Percentiles rank a stretch among this genome's conserved stretches.
Conservation (phyloP, 805 yeast species). For the Candida sonorensis region DNA sequence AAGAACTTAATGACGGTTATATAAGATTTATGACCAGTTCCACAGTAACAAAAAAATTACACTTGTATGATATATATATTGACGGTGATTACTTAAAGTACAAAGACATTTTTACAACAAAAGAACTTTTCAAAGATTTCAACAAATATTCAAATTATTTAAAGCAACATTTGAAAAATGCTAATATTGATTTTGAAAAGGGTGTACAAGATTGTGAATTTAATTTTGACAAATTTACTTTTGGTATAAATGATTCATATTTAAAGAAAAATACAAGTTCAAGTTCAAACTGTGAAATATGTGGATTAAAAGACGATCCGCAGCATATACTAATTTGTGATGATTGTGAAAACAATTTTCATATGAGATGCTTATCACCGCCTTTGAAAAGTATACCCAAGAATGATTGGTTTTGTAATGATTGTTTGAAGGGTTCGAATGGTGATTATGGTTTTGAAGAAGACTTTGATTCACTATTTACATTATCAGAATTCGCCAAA, state of each 20-base stretch:
- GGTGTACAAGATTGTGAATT: neutral
- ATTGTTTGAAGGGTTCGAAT: slow-evolving; percentile 71
- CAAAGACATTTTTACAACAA: slow-evolving; percentile 5
- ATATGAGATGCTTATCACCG: slow-evolving; percentile 59
- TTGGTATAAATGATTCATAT: slow-evolving; percentile 31
- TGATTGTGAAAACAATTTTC: slow-evolving; percentile 67
- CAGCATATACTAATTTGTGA: slow-evolving; percentile 54
- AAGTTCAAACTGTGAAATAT: slow-evolving; percentile 29
- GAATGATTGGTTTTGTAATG: slow-evolving; percentile 74
- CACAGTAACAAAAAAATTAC: slow-evolving; percentile 19
- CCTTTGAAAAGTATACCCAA: slow-evolving; percentile 46
- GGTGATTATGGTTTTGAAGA: slow-evolving; percentile 88
- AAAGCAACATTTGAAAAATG: slow-evolving; percentile 4
- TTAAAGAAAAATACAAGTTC: slow-evolving; percentile 4
- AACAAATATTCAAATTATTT: slow-evolving; percentile 14
- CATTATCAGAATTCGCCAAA: slow-evolving; percentile 46
- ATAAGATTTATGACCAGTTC: slow-evolving; percentile 1
- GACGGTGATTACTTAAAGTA: slow-evolving; percentile 6
- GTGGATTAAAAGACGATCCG: slow-evolving; percentile 40
- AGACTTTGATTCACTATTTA: slow-evolving; percentile 39
- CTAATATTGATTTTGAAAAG: slow-evolving; percentile 20
- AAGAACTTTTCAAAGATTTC: slow-evolving; percentile 9
- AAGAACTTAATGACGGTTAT: slow-evolving; percentile 11
- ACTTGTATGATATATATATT: slow-evolving; percentile 26
- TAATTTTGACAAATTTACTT: slow-evolving; percentile 10